Conservation (phyloP, 169 alveolate species). For the Plasmodium gaboni region DNA sequence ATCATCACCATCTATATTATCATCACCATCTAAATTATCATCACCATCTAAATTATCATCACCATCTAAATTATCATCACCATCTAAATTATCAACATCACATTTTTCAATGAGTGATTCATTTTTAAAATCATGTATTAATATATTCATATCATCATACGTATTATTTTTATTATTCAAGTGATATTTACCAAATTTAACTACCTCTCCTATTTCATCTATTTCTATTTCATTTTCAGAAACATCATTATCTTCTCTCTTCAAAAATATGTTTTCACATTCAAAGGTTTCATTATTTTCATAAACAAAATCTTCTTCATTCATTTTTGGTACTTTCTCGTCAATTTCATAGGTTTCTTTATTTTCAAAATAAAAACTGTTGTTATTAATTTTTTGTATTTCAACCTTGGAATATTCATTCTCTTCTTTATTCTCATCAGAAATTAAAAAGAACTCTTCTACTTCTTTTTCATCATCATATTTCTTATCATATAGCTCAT, state of each 20-base stretch:
- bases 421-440: neutral
- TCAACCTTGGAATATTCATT: neutral
- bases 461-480: neutral
- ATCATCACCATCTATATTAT: too few relatives aligned
- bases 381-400: neutral
- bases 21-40: too few relatives aligned
- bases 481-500: neutral
- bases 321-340: neutral
- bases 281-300: neutral
- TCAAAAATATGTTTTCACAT: neutral
- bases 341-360: slow-evolving; percentile 6
- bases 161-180: too few relatives aligned
- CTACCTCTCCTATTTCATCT: neutral
- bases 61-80: too few relatives aligned
- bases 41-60: too few relatives aligned
- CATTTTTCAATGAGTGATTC: too few relatives aligned
- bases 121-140: too few relatives aligned
- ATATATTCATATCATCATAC: too few relatives aligned
- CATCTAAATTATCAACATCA: too few relatives aligned
- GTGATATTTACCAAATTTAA: neutral
- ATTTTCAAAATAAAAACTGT: slow-evolving; percentile 9
- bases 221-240: neutral
- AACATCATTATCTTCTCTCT: neutral
- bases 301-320: neutral
- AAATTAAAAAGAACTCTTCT: neutral